Conservation (phyloP, 2,329 filamentous ascomycete genomes). For the Ophiobolus disseminans region DNA sequence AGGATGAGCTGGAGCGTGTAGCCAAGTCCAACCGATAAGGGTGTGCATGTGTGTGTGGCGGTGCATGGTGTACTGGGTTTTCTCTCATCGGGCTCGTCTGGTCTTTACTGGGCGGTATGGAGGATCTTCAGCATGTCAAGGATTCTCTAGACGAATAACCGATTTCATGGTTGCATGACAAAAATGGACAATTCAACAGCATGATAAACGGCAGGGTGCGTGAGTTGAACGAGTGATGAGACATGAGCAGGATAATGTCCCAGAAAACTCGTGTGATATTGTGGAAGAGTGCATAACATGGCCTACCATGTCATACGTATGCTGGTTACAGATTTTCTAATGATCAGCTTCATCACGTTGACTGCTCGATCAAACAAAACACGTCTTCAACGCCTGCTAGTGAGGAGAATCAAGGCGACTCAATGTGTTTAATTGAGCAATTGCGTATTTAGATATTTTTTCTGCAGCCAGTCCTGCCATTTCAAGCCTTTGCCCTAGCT, state of each 20-base stretch:
- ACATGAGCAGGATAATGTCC: background rate
- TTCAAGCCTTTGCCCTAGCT: constrained; percentile 23
- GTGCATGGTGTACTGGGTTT: constrained; percentile 44
- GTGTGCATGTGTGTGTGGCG: constrained; percentile 32
- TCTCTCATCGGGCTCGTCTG: constrained; percentile 41
- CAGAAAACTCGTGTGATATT: background rate
- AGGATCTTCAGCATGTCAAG: constrained; percentile 47
- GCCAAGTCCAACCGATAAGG: constrained; percentile 99
- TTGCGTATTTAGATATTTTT: no score
- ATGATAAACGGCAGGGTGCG: constrained; percentile 22
- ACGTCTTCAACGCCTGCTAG: no score
- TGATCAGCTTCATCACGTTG: no score
- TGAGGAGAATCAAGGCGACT: no score
- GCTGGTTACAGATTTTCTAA: no score
- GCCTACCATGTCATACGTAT: no score
- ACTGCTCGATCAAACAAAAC: no score
- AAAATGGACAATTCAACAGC: constrained; percentile 46
- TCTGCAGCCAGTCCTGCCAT: background rate
- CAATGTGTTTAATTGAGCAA: no score
- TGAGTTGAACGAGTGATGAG: constrained; percentile 8
- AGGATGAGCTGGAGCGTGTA: constrained; percentile 99
- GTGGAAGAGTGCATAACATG: background rate
- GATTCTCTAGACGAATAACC: constrained; percentile 49
- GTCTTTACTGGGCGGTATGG: constrained; percentile 37
- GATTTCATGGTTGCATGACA: constrained; percentile 51